phyloP scores from a whole-genome alignment of 306 rosid genomes.

The Quercus glauca region DNA sequence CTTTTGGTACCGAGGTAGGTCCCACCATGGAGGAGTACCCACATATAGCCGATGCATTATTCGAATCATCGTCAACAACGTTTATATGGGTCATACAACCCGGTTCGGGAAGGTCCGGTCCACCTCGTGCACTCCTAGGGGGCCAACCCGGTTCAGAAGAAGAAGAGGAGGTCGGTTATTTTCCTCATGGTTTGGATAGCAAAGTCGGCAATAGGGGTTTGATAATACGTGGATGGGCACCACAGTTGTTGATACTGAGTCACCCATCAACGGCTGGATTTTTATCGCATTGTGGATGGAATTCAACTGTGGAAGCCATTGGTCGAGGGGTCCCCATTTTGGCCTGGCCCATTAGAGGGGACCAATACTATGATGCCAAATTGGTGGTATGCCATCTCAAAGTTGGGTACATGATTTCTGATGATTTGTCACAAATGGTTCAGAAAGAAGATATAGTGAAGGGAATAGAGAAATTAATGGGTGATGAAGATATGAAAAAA shows the following conservation, averaged over 20 bases:
- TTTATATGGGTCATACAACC: slow-evolving; percentile 64
- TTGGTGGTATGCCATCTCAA: slow-evolving; percentile 43
- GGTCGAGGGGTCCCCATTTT: slow-evolving; percentile 60
- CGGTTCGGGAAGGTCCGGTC: slow-evolving; percentile 38
- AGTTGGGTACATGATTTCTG: slow-evolving; percentile 38
- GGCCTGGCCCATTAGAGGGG: slow-evolving; percentile 73
- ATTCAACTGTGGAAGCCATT: slow-evolving; percentile 59
- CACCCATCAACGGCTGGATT: slow-evolving; percentile 74
- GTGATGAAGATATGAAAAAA: slow-evolving; percentile 33
- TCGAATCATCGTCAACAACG: slow-evolving; percentile 30
- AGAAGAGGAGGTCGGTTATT: slow-evolving; percentile 27
- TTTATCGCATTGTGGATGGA: slow-evolving; percentile 74
- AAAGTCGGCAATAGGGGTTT: slow-evolving; percentile 49
- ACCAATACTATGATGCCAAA: slow-evolving; percentile 46
- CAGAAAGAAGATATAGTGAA: slow-evolving; percentile 32
- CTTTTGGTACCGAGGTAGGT: slow-evolving; percentile 56
- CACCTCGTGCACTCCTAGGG: background rate
- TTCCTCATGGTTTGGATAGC: slow-evolving; percentile 38
- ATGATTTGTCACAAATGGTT: slow-evolving; percentile 26
- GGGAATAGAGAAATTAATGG: slow-evolving; percentile 49
- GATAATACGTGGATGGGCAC: slow-evolving; percentile 74
- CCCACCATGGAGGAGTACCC: slow-evolving; percentile 40
- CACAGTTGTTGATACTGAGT: slow-evolving; percentile 67
- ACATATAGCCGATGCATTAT: slow-evolving; percentile 35
- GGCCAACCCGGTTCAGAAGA: background rate